Conservation (phyloP, 2,329 filamentous ascomycete genomes). For the Chrysoporthe cubensis region DNA sequence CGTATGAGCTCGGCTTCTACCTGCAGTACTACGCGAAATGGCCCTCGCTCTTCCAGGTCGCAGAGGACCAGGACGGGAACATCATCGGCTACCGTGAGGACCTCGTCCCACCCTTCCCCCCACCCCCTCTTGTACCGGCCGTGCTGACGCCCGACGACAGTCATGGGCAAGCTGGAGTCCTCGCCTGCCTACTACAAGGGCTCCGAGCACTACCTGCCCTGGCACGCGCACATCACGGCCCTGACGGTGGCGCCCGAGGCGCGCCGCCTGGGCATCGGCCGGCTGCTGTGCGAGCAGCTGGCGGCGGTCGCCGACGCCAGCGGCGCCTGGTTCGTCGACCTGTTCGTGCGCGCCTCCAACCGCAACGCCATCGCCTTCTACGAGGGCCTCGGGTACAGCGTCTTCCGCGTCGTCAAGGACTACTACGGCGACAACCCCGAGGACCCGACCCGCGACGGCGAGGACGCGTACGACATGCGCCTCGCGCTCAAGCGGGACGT, state of each 20-base stretch:
- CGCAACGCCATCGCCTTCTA: constrained; percentile 87
- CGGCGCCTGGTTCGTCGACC: constrained; percentile 91
- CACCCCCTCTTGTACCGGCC: neutral
- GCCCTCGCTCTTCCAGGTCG: constrained; percentile 92
- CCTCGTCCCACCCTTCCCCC: neutral
- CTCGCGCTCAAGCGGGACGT: constrained; percentile 85
- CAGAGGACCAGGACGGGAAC: constrained; percentile 82
- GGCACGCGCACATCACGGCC: constrained; percentile 97
- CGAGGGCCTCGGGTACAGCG: constrained; percentile 86
- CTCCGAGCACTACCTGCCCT: constrained; percentile 94
- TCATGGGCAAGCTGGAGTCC: constrained; percentile 96
- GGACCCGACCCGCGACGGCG: constrained; percentile 64
- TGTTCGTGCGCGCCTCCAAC: constrained; percentile 92
- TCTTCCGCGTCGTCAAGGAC: constrained; percentile 84
- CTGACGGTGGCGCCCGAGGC: constrained; percentile 88
- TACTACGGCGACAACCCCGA: constrained; percentile 89
- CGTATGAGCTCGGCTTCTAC: constrained; percentile 95
- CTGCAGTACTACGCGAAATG: constrained; percentile 94
- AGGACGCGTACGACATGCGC: constrained; percentile 97
- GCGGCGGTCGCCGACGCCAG: constrained; percentile 82
- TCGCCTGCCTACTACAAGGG: constrained; percentile 75
- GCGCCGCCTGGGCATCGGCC: constrained; percentile 84
- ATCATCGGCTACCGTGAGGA: constrained; percentile 89
- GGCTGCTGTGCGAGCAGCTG: constrained; percentile 77
- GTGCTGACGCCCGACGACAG: constrained; percentile 50